A percentile compares a stretch with the other conserved stretches of the same genome.
Conservation (phyloP, 768 basidiomycete species). For the Pluteus cervinus region DNA sequence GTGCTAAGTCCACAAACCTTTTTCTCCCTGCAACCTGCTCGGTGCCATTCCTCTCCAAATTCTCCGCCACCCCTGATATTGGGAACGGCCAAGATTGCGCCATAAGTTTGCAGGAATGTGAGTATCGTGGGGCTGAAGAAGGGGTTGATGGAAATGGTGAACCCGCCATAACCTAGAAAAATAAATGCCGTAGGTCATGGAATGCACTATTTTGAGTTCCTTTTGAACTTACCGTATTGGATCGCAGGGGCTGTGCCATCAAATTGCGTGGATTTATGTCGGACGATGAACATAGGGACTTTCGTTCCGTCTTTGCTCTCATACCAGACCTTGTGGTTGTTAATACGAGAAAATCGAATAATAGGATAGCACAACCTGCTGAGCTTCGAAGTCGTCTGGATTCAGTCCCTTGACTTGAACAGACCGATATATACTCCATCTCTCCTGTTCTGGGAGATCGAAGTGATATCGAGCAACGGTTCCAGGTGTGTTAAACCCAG, state of each 20-base stretch:
- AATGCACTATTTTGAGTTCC: neutral
- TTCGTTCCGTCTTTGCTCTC: conserved; percentile 72
- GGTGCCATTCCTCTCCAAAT: conserved; percentile 85
- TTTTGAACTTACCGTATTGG: conserved; percentile 54
- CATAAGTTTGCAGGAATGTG: conserved; percentile 68
- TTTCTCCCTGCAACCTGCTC: conserved; percentile 60
- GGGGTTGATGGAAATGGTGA: conserved; percentile 64
- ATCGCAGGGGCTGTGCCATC: conserved; percentile 75
- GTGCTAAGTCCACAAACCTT: conserved; percentile 39
- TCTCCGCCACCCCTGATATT: conserved; percentile 68
- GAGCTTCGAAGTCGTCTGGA: conserved; percentile 61
- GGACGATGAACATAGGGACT: conserved; percentile 82
- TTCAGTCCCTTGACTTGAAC: conserved; percentile 56
- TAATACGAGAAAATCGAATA: neutral
- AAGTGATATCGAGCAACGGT: conserved; percentile 63
- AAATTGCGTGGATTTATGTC: conserved; percentile 60
- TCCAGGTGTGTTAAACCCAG: conserved; percentile 69
- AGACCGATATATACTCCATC: conserved; percentile 53
- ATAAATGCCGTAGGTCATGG: neutral
- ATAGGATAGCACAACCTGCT: conserved; percentile 38
- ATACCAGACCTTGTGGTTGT: conserved; percentile 63
- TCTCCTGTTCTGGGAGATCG: conserved; percentile 37
- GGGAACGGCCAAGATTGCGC: conserved; percentile 54
- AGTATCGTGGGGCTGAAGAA: conserved; percentile 67
- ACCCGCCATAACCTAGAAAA: conserved; percentile 71